Evolutionary conservation across 306 rosid species (phyloP), one percentile per base, ranked within the genome.

Genomic region (Elaeagnus macrophylla): DNA sequence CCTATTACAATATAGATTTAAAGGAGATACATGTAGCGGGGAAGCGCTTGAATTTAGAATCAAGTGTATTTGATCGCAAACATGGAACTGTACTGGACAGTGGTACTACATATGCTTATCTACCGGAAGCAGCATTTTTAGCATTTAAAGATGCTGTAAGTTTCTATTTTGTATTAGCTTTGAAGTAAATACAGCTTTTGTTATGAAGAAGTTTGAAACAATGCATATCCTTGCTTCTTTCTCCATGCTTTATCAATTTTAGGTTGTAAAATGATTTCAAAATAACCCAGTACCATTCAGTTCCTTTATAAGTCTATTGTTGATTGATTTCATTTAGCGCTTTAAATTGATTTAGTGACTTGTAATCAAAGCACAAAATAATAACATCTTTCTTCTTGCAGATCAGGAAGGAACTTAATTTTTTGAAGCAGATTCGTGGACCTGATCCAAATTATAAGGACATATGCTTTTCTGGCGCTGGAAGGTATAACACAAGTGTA

Each of bases 101-200:
- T 52, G 99, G 99, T 49, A 93, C 99, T 53, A 93, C 99, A 11
- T 93, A 93, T 66, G 86, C 94, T 50, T 93, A 87, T 82, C 79
- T 93, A 38, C 99, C 99, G 37, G 82, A 77, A 53, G 66, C 62
- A 39, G 99, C 74, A 12, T 93, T 84, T 77, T 42, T 67, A 10
- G 89, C 89, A 45, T 84, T 93, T 67, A 84, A 93, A 68, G 74
- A 72, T 53, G 85, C 89, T 51, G 99, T 93, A 87, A 87, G 99
- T 72, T 65, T 56, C 54, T 44, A 48, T 48, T 65, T 25, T 48
- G 39, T 5, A 9, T 16, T 51, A 44, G 12, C 59, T 62, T 69
- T 59, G 12, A 66, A 45, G 40, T 65, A 48, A 20, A 39, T 78
- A 12, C n/a, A 47, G 55, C 19, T 60, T 60, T 17, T 41, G 43